Base-by-base conservation (phyloP, 345 rosid species). In the Lumnitzera racemosa region DNA sequence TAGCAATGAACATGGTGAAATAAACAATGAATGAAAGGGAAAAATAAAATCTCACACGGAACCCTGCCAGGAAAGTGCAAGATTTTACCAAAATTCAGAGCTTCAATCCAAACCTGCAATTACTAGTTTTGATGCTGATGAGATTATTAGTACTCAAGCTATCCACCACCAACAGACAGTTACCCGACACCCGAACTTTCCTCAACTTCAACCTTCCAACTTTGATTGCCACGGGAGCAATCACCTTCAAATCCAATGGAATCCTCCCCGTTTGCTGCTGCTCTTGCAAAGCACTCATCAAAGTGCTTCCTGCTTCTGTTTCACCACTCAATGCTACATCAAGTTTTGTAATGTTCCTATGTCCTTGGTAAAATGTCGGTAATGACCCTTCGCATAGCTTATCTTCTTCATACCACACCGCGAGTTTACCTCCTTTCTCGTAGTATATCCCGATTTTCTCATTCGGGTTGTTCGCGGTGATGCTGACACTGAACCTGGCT, bases 341-440 rank as follows among this genome's bases (percentile, higher is more conserved):
- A n/a, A 90, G 67, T 59, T 76, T 78, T 2, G 92, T 87, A 50
- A 81, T 68, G 57, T 90, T 85, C 43, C 36, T 74, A 58, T 85
- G 85, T 12, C 96, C 89, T 58, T 90, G 96, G 71, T 87, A 85
- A 81, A 90, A 88, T 68, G 25, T 78, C 0, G 97, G 96, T 56
- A 90, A 59, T 4, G 86, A 71, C 11, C 91, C 97, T 62, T 70
- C 66, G 47, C 97, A 88, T 0, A 90, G 84, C 73, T 72, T 71
- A 25, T 81, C 70, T 17, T 61, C 65, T 1, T 61, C 41, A 58
- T 90, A 84, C 94, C 89, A 86, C 2, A 90, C 88, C 24, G 76
- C 75, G 7, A 90, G 59, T 51, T 47, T 68, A 1, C 96, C 89
- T 24, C 85, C 96, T 53, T 75, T 73, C 73, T 82, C 82, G 62